Evolutionary conservation across 2,329 filamentous ascomycete genomes (phyloP), one percentile per base, ranked within the genome.

Genomic region (Tolypocladium tropicale): DNA sequence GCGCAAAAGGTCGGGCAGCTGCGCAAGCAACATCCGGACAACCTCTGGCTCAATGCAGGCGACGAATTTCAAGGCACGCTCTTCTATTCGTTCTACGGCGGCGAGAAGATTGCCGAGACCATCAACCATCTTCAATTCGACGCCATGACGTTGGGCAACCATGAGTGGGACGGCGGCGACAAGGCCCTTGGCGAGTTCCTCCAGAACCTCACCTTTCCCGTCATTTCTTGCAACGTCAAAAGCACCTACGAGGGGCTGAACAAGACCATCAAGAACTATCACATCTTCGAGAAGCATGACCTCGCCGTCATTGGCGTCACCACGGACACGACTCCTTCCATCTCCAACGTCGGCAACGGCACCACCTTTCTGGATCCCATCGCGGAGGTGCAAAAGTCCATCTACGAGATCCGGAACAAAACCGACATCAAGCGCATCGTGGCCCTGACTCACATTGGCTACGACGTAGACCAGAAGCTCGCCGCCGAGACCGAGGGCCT

Each of bases 31-130:
- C 74, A 84, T 63, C 76, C 80, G n/a, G 80, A 85, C 64, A 82
- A 80, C 55, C 72, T 87, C 18, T 80, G 82, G 71, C 71, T 87
- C 50, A 85, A 87, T 56, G 81, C 79, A 2, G 84, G 84, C n/a
- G 84, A 87, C 61, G 84, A 87, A 65, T 87, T 87, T 65, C 81
- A 86, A 62, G 84, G 84, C 55, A 87, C 84, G 0, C 74, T 86
- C 9, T 87, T 85, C 72, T 87, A 85, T 70, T 78, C 78, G 4
- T 86, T 79, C 67, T 87, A 87, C 63, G 79, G 79, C 18, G 81
- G 82, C 28, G 82, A 85, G 71, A 87, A 87, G 75, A 87, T 87
- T 59, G 82, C 83, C 52, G 78, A 85, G 63, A 83, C 80, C 0
- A 70, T 87, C 58, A 88, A 88, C 59, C 76, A 83, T 65, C 71